Base-by-base conservation (phyloP, 352 stramenopile genomes). In the Achlya hypogyna region DNA sequence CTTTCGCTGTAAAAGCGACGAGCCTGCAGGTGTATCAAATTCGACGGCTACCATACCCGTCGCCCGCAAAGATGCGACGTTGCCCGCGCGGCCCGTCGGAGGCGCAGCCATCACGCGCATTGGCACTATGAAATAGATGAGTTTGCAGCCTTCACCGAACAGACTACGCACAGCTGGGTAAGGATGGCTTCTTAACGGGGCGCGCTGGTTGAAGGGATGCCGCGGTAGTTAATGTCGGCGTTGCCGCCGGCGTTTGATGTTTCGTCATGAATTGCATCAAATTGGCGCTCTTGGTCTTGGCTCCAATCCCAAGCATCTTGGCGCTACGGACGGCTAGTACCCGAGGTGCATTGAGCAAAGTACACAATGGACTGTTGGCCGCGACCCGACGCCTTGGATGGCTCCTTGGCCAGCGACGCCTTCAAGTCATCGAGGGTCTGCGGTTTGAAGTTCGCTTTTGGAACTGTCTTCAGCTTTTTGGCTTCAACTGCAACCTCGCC, bases 231-330 rank as follows among this genome's bases (percentile, higher is more conserved):
- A 16, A 2, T 43, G 51, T 10, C 51, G 51, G 6, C 51, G 51
- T 28, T 45, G 38, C 2, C 31, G 49, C n/a, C 25, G 25, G 16
- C 6, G 49, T 22, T 20, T 31, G 25, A n/a, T 56, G 49, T n/a
- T 67, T 59, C 34, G 32, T 67, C 42, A 67, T 45, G n/a, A 60
- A 27, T 20, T 32, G 10, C 60, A 67, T 67, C n/a, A 67, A n/a
- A 29, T 67, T 67, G 32, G 49, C 32, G 20, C 59, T 67, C 28
- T 67, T 67, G 20, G n/a, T n/a, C 27, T 25, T 25, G 10, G 20
- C 31, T 9, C 47, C 45, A 32, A 67, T 49, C 16, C 60, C 60
- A n/a, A 67, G 60, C 16, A 67, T 67, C 35, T 67, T 67, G 4
- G 60, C 60, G 4, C 60, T 67, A 58, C n/a, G n/a, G n/a, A 23